phyloP scores from a whole-genome alignment of 139 green algal species.

The Pleodorina starrii region DNA sequence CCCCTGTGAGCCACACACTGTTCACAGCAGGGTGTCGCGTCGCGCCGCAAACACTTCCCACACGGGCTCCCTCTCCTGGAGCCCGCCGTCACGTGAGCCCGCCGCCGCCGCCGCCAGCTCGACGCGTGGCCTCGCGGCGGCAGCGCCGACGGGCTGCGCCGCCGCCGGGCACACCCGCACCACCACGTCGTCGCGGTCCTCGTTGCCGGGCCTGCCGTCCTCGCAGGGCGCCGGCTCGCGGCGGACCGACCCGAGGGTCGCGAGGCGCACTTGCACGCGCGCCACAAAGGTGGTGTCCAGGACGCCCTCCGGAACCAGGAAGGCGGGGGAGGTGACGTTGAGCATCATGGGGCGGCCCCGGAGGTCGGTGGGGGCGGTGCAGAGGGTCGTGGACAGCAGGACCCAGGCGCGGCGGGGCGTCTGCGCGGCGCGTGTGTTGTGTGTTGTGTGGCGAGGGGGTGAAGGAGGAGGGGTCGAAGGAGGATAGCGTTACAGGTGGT shows the following conservation, averaged over 20 bases:
- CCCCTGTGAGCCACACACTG: no score
- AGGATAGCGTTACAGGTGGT: neutral
- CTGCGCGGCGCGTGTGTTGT: neutral
- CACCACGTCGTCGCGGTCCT: constrained; percentile 20
- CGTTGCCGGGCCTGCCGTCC: neutral
- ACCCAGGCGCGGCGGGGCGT: neutral
- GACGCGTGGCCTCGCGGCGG: no score
- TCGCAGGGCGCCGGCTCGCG: neutral
- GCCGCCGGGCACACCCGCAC: constrained; percentile 1
- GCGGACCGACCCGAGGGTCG: no score
- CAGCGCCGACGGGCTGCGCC: no score
- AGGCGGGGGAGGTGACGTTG: neutral
- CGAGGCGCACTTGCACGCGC: constrained; percentile 4
- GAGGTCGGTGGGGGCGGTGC: neutral
- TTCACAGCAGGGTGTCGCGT: no score
- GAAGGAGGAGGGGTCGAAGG: neutral
- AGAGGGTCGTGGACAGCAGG: neutral
- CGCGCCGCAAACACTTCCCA: no score
- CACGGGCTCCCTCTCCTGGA: no score
- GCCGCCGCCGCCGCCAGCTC: no score
- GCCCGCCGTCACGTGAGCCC: no score
- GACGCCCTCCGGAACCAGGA: neutral
- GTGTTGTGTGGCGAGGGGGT: neutral
- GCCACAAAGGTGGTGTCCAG: neutral
- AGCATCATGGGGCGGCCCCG: neutral